phyloP scores from a whole-genome alignment of 208 protist genomes.

The Balamuthia mandrillaris region DNA sequence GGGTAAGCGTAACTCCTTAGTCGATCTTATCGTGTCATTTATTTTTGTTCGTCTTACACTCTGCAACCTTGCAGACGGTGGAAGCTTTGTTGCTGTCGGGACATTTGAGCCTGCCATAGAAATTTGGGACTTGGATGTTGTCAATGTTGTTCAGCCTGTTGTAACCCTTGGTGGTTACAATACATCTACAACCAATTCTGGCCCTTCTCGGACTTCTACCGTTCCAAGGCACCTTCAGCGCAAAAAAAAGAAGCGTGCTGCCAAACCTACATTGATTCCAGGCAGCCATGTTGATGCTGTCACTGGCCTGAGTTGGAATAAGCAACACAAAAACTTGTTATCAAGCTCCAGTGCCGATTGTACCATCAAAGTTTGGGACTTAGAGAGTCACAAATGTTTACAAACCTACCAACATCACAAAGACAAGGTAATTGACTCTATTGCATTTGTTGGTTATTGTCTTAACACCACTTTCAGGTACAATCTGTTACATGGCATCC shows the following conservation, averaged over 20 bases:
- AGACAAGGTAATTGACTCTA: slow-evolving; percentile 71
- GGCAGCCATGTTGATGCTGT: slow-evolving; percentile 87
- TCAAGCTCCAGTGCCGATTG: slow-evolving; percentile 88
- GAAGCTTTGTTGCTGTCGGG: slow-evolving; percentile 89
- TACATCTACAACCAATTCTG: slow-evolving; percentile 63
- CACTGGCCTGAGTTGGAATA: slow-evolving; percentile 89
- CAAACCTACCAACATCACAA: slow-evolving; percentile 82
- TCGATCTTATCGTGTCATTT: no score
- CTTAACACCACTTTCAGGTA: not conserved
- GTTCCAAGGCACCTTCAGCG: no score
- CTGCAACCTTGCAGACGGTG: slow-evolving; percentile 55
- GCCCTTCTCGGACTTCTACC: not conserved
- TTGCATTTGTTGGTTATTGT: not conserved
- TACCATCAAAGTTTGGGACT: slow-evolving; percentile 94
- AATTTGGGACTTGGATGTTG: slow-evolving; percentile 94
- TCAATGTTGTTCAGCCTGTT: slow-evolving; percentile 88
- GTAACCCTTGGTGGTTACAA: slow-evolving; percentile 83
- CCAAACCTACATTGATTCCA: not conserved
- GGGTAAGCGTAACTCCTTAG: no score
- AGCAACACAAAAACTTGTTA: slow-evolving; percentile 78
- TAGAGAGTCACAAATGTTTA: slow-evolving; percentile 77
- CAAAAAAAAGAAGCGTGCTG: not conserved
- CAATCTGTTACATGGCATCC: not conserved
- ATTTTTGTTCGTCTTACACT: not conserved
- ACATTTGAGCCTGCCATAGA: slow-evolving; percentile 95